These are phyloP conservation scores for Umbelopsis isabellina DNA, from an alignment of 192 early-diverging fungal genomes.

Conservation along the genomic window DNA sequence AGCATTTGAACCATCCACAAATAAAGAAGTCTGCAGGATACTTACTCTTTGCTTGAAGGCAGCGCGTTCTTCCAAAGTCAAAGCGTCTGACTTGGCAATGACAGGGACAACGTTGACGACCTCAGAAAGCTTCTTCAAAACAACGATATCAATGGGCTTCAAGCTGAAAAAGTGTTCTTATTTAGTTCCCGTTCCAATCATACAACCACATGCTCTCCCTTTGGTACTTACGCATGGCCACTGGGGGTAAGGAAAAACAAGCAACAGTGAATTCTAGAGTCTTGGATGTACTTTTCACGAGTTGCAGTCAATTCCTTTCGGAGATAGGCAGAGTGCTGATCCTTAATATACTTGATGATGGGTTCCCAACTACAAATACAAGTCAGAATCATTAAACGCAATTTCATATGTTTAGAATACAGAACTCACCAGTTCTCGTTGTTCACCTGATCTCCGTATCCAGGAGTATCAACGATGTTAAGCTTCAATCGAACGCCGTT, in stretches of 20 bases:
- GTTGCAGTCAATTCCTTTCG: slow-evolving; percentile 89
- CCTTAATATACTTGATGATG: slow-evolving; percentile 99
- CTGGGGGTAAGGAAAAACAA: slow-evolving; percentile 97
- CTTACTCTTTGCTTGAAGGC: slow-evolving; percentile 79
- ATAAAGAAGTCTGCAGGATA: background rate
- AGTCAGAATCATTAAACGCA: background rate
- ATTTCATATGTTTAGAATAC: background rate
- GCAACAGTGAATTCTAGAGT: slow-evolving; percentile 94
- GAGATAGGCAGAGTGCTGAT: slow-evolving; percentile 95
- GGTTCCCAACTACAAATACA: slow-evolving; percentile 80
- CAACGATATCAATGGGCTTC: slow-evolving; percentile 85
- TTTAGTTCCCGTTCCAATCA: background rate
- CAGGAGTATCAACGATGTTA: slow-evolving; percentile 98
- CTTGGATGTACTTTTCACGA: slow-evolving; percentile 89
- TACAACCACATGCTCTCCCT: background rate
- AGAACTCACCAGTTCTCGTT: slow-evolving; percentile 88
- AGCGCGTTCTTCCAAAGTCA: slow-evolving; percentile 82
- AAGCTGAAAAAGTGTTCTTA: slow-evolving; percentile 51
- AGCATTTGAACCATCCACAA: background rate
- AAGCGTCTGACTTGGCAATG: slow-evolving; percentile 88
- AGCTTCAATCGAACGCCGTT: slow-evolving; percentile 92
- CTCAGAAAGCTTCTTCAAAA: slow-evolving; percentile 81
- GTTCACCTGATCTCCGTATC: slow-evolving; percentile 98
- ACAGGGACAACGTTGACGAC: slow-evolving; percentile 88
- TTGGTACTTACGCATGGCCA: slow-evolving; percentile 78